phyloP scores from a whole-genome alignment of 2,329 filamentous ascomycete species.

The Colletotrichum incanum region DNA sequence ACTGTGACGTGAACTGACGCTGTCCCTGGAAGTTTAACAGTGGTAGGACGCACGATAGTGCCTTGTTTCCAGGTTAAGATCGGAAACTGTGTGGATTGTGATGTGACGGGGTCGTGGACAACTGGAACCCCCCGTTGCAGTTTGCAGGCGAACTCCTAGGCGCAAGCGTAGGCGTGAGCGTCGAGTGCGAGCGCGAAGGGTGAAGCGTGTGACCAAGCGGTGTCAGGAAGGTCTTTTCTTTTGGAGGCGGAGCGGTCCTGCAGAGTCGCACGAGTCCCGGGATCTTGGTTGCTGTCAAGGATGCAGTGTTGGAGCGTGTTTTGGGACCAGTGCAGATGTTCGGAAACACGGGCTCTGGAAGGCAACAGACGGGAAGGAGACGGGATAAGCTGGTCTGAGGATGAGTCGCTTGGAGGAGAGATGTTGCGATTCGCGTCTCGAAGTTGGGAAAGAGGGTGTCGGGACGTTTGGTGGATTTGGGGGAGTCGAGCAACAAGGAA shows the following conservation, averaged over 20 bases:
- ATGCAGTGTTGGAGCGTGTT: conserved; percentile 41
- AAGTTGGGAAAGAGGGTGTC: conserved; percentile 41
- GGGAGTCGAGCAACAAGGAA: conserved; percentile 27
- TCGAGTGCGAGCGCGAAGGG: background rate
- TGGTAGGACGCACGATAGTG: conserved; percentile 24
- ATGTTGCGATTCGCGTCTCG: conserved; percentile 42
- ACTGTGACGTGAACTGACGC: conserved; percentile 37
- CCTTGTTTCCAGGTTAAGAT: conserved; percentile 40
- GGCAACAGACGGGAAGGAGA: conserved; percentile 33
- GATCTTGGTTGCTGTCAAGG: conserved; percentile 43
- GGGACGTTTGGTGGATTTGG: conserved; percentile 37
- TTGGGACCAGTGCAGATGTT: conserved; percentile 35
- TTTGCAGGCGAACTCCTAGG: conserved; percentile 9
- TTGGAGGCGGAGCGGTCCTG: conserved; percentile 18
- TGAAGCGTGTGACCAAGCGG: conserved; percentile 33
- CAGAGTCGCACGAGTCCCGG: conserved; percentile 40
- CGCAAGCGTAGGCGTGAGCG: background rate
- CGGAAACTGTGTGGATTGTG: conserved; percentile 35
- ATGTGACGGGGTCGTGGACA: conserved; percentile 28
- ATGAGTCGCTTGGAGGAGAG: conserved; percentile 36
- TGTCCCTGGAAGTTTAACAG: conserved; percentile 25
- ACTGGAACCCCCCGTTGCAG: conserved; percentile 20
- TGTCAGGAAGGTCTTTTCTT: conserved; percentile 19
- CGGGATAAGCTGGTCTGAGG: conserved; percentile 41
- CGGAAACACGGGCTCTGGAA: conserved; percentile 31